phyloP scores from a whole-genome alignment of 106 monocot species.

The Platanthera zijinensis region DNA sequence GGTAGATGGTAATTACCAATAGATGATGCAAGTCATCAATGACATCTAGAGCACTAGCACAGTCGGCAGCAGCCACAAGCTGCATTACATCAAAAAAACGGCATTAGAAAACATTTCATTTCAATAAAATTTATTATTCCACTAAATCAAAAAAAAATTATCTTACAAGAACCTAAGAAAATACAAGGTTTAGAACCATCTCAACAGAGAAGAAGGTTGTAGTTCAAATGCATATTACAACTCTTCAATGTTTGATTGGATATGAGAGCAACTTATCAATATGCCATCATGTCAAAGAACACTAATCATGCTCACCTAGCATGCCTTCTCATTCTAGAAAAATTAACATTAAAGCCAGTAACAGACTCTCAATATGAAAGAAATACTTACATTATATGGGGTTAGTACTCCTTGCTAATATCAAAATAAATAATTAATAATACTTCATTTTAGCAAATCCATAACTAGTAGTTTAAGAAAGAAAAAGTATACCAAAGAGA shows the following conservation, averaged over 20 bases:
- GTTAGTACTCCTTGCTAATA: neutral
- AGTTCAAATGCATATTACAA: neutral
- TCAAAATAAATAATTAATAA: neutral
- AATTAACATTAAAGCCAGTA: neutral
- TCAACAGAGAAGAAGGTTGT: neutral
- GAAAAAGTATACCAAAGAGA: neutral
- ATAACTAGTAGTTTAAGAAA: neutral
- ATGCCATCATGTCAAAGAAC: neutral
- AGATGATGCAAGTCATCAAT: conserved; percentile 92
- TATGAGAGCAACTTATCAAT: neutral
- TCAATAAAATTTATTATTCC: neutral
- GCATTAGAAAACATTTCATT: neutral
- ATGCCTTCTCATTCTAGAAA: neutral
- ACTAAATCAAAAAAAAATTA: neutral
- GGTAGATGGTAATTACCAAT: conserved; percentile 39
- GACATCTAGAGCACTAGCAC: conserved; percentile 94
- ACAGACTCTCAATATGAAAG: neutral
- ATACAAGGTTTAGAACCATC: neutral
- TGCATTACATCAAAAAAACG: conserved; percentile 16
- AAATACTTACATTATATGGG: neutral
- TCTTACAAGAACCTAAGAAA: neutral
- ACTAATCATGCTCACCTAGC: neutral
- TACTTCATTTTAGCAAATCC: neutral
- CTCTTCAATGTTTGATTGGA: neutral
- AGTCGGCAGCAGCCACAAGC: conserved; percentile 93